A percentile compares a stretch with the other conserved stretches of the same genome.
phyloP scores from a whole-genome alignment of 768 basidiomycete genomes.

The Mycena kentingensis region DNA sequence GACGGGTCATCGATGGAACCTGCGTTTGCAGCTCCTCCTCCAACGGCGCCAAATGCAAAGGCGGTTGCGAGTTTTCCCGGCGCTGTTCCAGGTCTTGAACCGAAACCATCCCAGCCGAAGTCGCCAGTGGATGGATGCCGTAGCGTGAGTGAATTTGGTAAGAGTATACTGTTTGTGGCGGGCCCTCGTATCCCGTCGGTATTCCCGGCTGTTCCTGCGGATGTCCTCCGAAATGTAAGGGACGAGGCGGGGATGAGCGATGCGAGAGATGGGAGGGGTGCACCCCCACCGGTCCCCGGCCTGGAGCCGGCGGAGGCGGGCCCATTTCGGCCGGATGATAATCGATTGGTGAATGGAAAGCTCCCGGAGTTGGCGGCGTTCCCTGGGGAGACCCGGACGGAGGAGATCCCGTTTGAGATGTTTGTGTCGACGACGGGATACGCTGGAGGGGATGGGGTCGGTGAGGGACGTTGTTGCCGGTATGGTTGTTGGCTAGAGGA shows the following conservation, averaged over 20 bases:
- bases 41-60: conserved; percentile 51
- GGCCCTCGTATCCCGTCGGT: conserved; percentile 35
- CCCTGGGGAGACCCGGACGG: conserved; percentile 8
- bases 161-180: conserved; percentile 47
- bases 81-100: conserved; percentile 67
- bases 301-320: conserved; percentile 7
- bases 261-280: conserved; percentile 70
- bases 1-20: conserved; percentile 39
- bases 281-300: conserved; percentile 42
- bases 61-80: conserved; percentile 63
- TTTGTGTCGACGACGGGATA: conserved; percentile 3
- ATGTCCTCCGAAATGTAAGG: conserved; percentile 35
- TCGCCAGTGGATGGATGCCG: conserved; percentile 57
- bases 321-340: background rate
- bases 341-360: conserved; percentile 11
- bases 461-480: conserved; percentile 32
- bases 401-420: conserved; percentile 4
- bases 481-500: conserved; percentile 8
- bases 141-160: conserved; percentile 55
- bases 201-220: conserved; percentile 25
- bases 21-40: conserved; percentile 7
- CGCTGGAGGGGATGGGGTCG: conserved; percentile 18
- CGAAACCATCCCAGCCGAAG: conserved; percentile 19
- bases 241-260: conserved; percentile 70
- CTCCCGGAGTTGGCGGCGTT: conserved; percentile 2